Percentiles rank a stretch among this genome's conserved stretches.
These are phyloP conservation scores for Trichomonas gallinae DNA, from an alignment of 208 protist species.

Conservation along the genomic window DNA sequence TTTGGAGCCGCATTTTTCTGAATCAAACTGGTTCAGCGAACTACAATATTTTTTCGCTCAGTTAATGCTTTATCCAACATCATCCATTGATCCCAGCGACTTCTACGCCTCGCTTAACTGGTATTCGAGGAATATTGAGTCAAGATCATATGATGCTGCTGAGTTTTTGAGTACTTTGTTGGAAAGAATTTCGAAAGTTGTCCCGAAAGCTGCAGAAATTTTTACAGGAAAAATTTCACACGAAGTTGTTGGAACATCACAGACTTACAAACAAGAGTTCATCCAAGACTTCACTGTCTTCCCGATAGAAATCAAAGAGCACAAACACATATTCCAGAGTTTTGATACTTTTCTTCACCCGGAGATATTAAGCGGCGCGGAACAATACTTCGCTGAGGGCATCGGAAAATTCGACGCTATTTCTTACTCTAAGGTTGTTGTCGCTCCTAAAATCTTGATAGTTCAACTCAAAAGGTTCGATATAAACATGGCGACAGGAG, in stretches of 20 bases:
- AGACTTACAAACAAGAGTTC: neutral
- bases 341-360: neutral
- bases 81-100: neutral
- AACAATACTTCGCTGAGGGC: neutral
- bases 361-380: neutral
- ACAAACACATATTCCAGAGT: neutral
- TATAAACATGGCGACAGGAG: neutral
- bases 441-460: neutral
- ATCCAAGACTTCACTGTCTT: neutral
- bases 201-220: neutral
- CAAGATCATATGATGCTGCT: neutral
- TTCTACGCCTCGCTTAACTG: neutral
- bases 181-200: neutral
- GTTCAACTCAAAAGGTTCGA: neutral
- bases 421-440: neutral
- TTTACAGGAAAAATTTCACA: neutral
- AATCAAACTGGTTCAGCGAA: neutral
- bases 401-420: neutral
- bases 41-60: neutral
- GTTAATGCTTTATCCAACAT: neutral
- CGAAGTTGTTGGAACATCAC: neutral
- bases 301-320: neutral
- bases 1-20: neutral
- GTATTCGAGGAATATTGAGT: neutral
- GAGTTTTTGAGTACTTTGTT: neutral